phyloP scores from a whole-genome alignment of 192 early-diverging fungal species.

The Podila epicladia region DNA sequence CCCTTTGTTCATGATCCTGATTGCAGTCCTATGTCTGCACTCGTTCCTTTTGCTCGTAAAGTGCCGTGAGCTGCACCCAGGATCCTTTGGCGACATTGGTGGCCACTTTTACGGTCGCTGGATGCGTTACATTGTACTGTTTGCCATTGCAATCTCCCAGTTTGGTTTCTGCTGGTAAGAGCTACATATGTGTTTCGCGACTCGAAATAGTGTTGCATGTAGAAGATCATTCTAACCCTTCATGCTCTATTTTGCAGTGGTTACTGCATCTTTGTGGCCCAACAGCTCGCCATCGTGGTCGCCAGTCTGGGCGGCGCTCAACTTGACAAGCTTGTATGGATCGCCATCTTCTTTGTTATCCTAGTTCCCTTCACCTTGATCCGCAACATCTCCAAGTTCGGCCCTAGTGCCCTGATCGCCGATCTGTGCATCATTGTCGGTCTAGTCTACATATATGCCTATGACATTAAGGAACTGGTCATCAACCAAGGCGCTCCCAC shows the following conservation, averaged over 20 bases:
- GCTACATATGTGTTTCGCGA: neutral
- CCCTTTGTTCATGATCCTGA: slow-evolving; percentile 63
- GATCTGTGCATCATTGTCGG: slow-evolving; percentile 91
- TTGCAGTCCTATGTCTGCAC: slow-evolving; percentile 70
- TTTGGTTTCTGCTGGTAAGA: slow-evolving; percentile 85
- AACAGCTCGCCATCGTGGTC: slow-evolving; percentile 80
- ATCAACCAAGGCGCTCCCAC: slow-evolving; percentile 58
- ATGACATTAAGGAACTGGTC: slow-evolving; percentile 74
- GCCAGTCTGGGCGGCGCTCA: slow-evolving; percentile 72
- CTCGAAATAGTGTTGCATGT: too few species aligned
- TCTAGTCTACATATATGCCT: slow-evolving; percentile 76
- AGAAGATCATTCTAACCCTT: too few species aligned
- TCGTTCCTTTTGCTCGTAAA: slow-evolving; percentile 73
- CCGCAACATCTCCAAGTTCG: slow-evolving; percentile 85
- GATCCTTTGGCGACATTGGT: slow-evolving; percentile 79
- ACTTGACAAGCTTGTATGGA: slow-evolving; percentile 68
- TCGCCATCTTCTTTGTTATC: slow-evolving; percentile 73
- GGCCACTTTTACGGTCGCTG: slow-evolving; percentile 67
- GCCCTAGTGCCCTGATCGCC: slow-evolving; percentile 79
- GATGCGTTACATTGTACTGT: slow-evolving; percentile 71
- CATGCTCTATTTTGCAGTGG: slow-evolving; percentile 23
- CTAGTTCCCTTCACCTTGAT: slow-evolving; percentile 87
- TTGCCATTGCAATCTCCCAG: slow-evolving; percentile 76
- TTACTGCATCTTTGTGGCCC: slow-evolving; percentile 87
- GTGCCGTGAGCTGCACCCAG: slow-evolving; percentile 66